Percentiles rank a stretch among this genome's conserved stretches.
phyloP scores from a whole-genome alignment of 768 basidiomycete genomes.

The Arthromyces matolae region DNA sequence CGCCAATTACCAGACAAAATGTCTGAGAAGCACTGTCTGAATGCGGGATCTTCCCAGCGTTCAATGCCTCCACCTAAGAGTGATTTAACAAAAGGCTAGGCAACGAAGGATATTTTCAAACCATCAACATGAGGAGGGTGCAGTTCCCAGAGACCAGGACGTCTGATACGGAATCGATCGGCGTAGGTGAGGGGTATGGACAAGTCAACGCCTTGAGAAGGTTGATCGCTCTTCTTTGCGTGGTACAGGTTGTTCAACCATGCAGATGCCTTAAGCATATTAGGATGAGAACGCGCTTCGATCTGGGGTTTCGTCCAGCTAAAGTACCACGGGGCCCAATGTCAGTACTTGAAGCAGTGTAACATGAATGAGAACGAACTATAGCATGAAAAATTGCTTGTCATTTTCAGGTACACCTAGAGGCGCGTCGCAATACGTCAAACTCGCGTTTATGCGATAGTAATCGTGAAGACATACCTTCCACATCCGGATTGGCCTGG shows the following conservation, averaged over 20 bases:
- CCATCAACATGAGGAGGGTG: slow-evolving; percentile 46
- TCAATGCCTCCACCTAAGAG: slow-evolving; percentile 66
- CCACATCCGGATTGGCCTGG: slow-evolving; percentile 49
- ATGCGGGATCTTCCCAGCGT: slow-evolving; percentile 63
- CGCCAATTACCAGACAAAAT: slow-evolving; percentile 63
- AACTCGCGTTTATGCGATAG: not conserved
- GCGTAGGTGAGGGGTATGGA: slow-evolving; percentile 64
- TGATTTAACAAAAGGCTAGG: slow-evolving; percentile 3
- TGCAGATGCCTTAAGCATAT: slow-evolving; percentile 49
- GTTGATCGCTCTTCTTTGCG: slow-evolving; percentile 28
- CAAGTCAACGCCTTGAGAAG: slow-evolving; percentile 53
- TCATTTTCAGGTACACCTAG: slow-evolving; percentile 53
- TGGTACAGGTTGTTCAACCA: slow-evolving; percentile 70
- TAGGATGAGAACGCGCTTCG: slow-evolving; percentile 66
- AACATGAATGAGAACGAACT: slow-evolving; percentile 37
- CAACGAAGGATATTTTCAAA: slow-evolving; percentile 17
- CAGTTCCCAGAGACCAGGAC: slow-evolving; percentile 57
- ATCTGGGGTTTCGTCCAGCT: slow-evolving; percentile 53
- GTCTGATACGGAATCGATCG: slow-evolving; percentile 71
- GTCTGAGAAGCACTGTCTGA: slow-evolving; percentile 56
- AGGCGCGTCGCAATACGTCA: not conserved
- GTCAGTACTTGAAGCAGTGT: not conserved
- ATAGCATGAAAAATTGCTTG: slow-evolving; percentile 72
- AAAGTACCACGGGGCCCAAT: not conserved
- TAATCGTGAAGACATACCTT: slow-evolving; percentile 35